Evolutionary conservation across 306 rosid genomes (phyloP).

Genomic region (Fagus sylvatica): DNA sequence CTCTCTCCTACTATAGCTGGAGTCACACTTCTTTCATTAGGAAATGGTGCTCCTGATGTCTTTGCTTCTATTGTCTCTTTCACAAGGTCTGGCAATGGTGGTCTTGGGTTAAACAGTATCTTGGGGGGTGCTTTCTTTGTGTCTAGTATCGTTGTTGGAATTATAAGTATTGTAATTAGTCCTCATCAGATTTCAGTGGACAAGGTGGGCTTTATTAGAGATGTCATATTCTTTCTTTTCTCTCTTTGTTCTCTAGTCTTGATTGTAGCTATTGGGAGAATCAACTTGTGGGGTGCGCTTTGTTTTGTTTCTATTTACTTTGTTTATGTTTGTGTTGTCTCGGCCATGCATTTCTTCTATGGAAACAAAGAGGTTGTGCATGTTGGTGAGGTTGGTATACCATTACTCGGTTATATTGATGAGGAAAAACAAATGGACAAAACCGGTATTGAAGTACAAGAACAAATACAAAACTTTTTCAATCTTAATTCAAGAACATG

Average conservation of each 20-base stretch:
- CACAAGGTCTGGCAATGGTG: slow-evolving; percentile 52
- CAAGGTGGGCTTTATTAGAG: slow-evolving; percentile 55
- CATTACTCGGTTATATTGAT: slow-evolving; percentile 45
- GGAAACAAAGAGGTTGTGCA: slow-evolving; percentile 13
- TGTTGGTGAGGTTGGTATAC: slow-evolving; percentile 27
- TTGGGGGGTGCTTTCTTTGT: slow-evolving; percentile 78
- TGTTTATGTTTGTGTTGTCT: slow-evolving; percentile 60
- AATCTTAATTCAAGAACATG: slow-evolving; percentile 2
- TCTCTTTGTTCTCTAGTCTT: slow-evolving; percentile 45
- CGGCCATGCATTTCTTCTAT: slow-evolving; percentile 46
- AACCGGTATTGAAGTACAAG: slow-evolving; percentile 17
- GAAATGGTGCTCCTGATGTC: slow-evolving; percentile 91
- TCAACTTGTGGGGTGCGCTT: slow-evolving; percentile 59
- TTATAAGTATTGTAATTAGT: slow-evolving; percentile 53
- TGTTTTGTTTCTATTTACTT: slow-evolving; percentile 59
- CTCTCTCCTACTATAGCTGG: slow-evolving; percentile 91
- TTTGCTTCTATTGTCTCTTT: slow-evolving; percentile 70
- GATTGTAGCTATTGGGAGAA: slow-evolving; percentile 51
- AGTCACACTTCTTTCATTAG: slow-evolving; percentile 80
- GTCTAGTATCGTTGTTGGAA: slow-evolving; percentile 62
- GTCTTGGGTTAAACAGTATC: slow-evolving; percentile 68
- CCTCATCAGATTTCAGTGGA: slow-evolving; percentile 39
- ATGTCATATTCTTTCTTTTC: slow-evolving; percentile 60
- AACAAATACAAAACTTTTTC: not conserved
- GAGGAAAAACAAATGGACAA: slow-evolving; percentile 34